phyloP scores from a whole-genome alignment of 2,329 filamentous ascomycete species.

The Coniosporium tulheliwenetii region DNA sequence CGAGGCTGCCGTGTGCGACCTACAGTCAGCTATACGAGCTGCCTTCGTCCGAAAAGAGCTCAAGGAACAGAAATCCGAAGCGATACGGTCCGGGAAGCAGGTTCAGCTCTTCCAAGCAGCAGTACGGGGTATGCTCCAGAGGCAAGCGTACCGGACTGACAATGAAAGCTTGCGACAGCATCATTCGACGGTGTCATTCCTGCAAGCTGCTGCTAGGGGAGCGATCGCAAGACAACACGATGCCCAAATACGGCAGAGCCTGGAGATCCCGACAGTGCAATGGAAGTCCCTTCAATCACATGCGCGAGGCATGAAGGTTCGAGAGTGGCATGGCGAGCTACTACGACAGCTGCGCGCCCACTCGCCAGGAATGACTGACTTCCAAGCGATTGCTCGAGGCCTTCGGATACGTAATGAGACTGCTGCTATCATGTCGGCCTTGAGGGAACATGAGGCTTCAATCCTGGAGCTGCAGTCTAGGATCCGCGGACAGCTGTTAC shows the following conservation, averaged over 20 bases:
- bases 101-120: conserved; percentile 21
- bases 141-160: conserved; percentile 18
- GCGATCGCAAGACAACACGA: conserved; percentile 15
- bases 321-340: too few relatives aligned
- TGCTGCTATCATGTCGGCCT: conserved; percentile 10
- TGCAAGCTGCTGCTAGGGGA: conserved; percentile 26
- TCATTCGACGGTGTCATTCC: conserved; percentile 24
- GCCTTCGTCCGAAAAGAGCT: conserved; percentile 38
- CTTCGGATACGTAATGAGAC: conserved; percentile 3
- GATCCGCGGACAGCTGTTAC: conserved; percentile 31
- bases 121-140: conserved; percentile 23
- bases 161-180: conserved; percentile 19
- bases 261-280: too few relatives aligned
- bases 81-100: conserved; percentile 9
- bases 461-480: conserved; percentile 36
- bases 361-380: conserved; percentile 3
- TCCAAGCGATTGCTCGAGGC: not conserved
- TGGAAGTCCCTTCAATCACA: too few relatives aligned
- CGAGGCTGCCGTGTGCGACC: conserved; percentile 7
- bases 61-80: conserved; percentile 31
- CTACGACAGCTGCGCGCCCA: too few relatives aligned
- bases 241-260: conserved; percentile 1
- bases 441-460: conserved; percentile 26
- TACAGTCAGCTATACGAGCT: conserved; percentile 28
- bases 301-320: too few relatives aligned